Evolutionary conservation across 169 alveolate genomes (phyloP).

Genomic region (Cryptosporidium sp.): DNA sequence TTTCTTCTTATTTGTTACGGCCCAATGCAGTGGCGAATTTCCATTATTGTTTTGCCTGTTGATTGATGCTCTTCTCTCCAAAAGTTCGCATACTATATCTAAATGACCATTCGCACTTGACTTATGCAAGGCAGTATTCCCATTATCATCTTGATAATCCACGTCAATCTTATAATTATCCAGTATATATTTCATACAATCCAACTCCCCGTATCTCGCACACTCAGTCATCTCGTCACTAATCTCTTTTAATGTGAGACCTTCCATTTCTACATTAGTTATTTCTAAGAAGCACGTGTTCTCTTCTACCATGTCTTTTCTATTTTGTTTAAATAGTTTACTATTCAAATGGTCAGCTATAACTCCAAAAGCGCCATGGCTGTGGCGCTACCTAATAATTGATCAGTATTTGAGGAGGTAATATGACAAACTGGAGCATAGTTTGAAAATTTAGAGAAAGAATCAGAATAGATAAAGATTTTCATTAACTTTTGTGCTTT

Average conservation of each 20-base stretch:
- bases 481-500: too few species aligned
- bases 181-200: constrained; percentile 27
- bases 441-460: not conserved
- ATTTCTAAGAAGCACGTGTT: not conserved
- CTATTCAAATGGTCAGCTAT: not conserved
- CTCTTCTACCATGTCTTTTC: not conserved
- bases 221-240: constrained; percentile 67
- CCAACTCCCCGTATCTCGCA: constrained; percentile 74
- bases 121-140: constrained; percentile 65
- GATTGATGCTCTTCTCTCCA: constrained; percentile 26
- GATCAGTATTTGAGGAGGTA: not conserved
- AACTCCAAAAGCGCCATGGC: not conserved
- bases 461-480: not conserved
- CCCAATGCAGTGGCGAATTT: constrained; percentile 69
- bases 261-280: not conserved
- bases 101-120: constrained; percentile 67
- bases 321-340: not conserved
- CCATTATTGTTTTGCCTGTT: constrained; percentile 59
- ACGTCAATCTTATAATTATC: constrained; percentile 27
- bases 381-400: not conserved
- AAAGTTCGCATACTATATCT: constrained; percentile 47
- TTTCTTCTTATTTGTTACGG: constrained; percentile 53
- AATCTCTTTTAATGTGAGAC: constrained; percentile 30
- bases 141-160: constrained; percentile 53
- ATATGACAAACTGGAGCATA: not conserved